Conservation (phyloP, 2,329 filamentous ascomycete genomes). For the Gyromitra esculenta region DNA sequence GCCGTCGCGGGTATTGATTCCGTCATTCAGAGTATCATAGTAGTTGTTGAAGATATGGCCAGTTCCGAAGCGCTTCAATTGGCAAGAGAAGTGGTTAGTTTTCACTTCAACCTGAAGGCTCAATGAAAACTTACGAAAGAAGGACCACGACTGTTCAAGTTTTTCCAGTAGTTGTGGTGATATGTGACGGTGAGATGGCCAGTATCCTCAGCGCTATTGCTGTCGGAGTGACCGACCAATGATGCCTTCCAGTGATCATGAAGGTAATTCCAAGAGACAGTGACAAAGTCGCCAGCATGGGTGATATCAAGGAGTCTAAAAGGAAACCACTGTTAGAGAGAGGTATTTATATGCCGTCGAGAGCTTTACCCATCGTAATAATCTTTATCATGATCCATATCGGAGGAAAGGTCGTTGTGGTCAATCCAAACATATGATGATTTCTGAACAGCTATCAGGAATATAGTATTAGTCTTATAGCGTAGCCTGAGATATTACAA, state of each 20-base stretch:
- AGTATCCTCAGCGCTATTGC: conserved; percentile 68
- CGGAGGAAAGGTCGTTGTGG: conserved; percentile 72
- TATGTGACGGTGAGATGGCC: conserved; percentile 73
- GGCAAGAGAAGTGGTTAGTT: background rate
- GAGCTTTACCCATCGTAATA: conserved; percentile 28
- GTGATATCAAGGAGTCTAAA: conserved; percentile 73
- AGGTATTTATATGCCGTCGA: background rate
- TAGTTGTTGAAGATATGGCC: conserved; percentile 61
- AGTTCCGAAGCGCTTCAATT: conserved; percentile 56
- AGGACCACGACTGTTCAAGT: conserved; percentile 72
- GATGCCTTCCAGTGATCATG: conserved; percentile 72
- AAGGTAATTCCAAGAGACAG: conserved; percentile 66
- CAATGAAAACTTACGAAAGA: conserved; percentile 68
- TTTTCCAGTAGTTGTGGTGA: conserved; percentile 72
- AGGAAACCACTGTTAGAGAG: conserved; percentile 67
- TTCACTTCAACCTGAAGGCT: conserved; percentile 61
- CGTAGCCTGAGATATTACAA: background rate
- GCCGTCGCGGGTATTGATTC: conserved; percentile 68
- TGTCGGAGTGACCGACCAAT: conserved; percentile 70
- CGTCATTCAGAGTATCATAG: conserved; percentile 63
- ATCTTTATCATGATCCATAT: conserved; percentile 68
- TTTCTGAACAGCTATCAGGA: conserved; percentile 63
- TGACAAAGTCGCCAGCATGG: conserved; percentile 70
- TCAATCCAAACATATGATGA: conserved; percentile 73
- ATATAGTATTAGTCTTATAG: background rate